phyloP scores from a whole-genome alignment of 2,329 filamentous ascomycete genomes.

The Colletotrichum caudatum region DNA sequence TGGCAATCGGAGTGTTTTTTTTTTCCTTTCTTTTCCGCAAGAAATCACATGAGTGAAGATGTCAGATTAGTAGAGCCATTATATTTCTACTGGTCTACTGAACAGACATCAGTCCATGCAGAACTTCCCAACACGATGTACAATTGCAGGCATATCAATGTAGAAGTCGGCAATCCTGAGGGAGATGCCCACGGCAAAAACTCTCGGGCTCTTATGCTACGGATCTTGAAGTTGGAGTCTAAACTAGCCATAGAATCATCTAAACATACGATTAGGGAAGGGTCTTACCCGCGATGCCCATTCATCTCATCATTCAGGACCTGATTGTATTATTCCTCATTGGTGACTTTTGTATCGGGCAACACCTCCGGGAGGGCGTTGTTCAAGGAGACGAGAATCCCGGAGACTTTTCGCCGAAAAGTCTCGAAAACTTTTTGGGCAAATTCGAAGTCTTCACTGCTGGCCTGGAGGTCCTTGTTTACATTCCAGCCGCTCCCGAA shows the following conservation, averaged over 20 bases:
- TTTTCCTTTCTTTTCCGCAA: no score
- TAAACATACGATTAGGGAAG: slow-evolving; percentile 67
- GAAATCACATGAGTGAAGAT: no score
- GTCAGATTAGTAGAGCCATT: no score
- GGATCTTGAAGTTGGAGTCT: slow-evolving; percentile 68
- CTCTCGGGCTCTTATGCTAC: slow-evolving; percentile 67
- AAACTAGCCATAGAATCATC: slow-evolving; percentile 68
- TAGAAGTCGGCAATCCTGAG: slow-evolving; percentile 49
- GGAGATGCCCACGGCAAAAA: slow-evolving; percentile 72
- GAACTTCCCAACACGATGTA: slow-evolving; percentile 68
- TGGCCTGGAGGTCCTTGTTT: slow-evolving; percentile 47
- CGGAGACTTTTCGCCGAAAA: slow-evolving; percentile 40
- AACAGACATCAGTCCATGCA: no score
- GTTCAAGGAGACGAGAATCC: slow-evolving; percentile 10
- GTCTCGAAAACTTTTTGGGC: slow-evolving; percentile 50
- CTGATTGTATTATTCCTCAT: slow-evolving; percentile 18
- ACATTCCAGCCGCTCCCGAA: slow-evolving; percentile 58
- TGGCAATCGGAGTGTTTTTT: no score
- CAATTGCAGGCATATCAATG: slow-evolving; percentile 49
- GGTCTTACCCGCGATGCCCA: slow-evolving; percentile 70
- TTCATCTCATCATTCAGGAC: slow-evolving; percentile 48
- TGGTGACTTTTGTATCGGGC: slow-evolving; percentile 24
- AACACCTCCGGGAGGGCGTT: slow-evolving; percentile 22
- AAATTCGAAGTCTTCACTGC: slow-evolving; percentile 51
- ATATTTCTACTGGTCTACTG: no score